These are phyloP conservation scores for Debaryomyces sp. DNA, from an alignment of 1,139 yeast species.

Conservation along the genomic window DNA sequence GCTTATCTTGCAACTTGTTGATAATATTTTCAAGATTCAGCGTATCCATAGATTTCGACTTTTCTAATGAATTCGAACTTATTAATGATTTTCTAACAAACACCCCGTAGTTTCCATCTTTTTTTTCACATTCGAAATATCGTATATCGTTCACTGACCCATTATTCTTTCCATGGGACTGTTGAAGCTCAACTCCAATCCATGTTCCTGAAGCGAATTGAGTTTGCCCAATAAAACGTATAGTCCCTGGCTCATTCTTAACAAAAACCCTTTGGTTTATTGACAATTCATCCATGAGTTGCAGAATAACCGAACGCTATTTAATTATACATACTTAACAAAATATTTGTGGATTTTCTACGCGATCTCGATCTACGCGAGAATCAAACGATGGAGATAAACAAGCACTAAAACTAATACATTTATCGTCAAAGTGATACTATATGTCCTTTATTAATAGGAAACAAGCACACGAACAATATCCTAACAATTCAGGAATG, in stretches of 20 bases:
- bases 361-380: constrained; percentile 6
- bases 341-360: constrained; percentile 4
- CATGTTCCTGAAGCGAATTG: constrained; percentile 67
- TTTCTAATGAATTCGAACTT: constrained; percentile 1
- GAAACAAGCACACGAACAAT: constrained; percentile 6
- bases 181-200: constrained; percentile 77
- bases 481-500: constrained; percentile 11
- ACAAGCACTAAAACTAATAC: background rate
- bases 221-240: constrained; percentile 55
- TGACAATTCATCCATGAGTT: constrained; percentile 5
- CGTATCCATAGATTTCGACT: background rate
- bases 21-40: constrained; percentile 31
- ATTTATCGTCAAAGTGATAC: background rate
- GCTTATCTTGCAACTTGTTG: constrained; percentile 44
- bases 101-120: constrained; percentile 53
- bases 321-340: background rate
- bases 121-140: constrained; percentile 58
- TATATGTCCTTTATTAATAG: constrained; percentile 6
- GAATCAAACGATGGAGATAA: background rate
- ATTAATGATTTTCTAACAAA: constrained; percentile 48
- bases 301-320: background rate
- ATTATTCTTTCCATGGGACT: constrained; percentile 73
- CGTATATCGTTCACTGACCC: constrained; percentile 68
- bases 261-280: constrained; percentile 49
- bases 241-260: constrained; percentile 44